Conservation (phyloP, 1,284 basidiomycete species). For the Schizophyllum commune region DNA sequence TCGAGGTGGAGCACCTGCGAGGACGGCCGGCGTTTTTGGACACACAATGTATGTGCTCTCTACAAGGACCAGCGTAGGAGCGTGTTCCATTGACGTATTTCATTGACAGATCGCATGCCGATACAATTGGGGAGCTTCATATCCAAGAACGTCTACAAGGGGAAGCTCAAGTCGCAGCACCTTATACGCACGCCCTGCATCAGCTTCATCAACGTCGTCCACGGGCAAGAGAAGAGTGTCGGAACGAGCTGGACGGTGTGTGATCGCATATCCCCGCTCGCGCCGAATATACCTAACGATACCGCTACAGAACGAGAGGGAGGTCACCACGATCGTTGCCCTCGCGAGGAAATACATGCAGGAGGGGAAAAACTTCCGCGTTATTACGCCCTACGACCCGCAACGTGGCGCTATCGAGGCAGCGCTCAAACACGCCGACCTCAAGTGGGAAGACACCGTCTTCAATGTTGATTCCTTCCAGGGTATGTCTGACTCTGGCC, state of each 20-base stretch:
- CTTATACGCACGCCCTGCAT: constrained; percentile 22
- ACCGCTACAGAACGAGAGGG: constrained; percentile 34
- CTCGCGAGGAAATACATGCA: constrained; percentile 27
- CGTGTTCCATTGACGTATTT: no score
- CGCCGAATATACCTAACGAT: neutral
- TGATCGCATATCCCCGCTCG: constrained; percentile 1
- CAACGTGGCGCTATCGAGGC: constrained; percentile 37
- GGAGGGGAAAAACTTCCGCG: constrained; percentile 26
- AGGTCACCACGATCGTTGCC: constrained; percentile 25
- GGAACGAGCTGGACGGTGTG: constrained; percentile 32
- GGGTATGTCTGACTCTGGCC: constrained; percentile 30
- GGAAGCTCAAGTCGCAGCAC: constrained; percentile 40
- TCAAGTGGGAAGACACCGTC: constrained; percentile 38
- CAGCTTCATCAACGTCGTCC: constrained; percentile 34
- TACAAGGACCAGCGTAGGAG: no score
- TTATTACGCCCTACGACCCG: constrained; percentile 54
- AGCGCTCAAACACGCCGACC: constrained; percentile 24
- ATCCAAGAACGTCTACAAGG: constrained; percentile 54
- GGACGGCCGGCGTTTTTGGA: constrained; percentile 28
- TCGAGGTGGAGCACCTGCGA: constrained; percentile 32
- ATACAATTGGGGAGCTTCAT: constrained; percentile 66
- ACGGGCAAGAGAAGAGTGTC: constrained; percentile 21
- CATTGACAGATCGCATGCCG: constrained; percentile 74
- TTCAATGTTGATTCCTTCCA: constrained; percentile 53
- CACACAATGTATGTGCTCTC: constrained; percentile 46